These are phyloP conservation scores for Phialocephala subalpina DNA, from an alignment of 2,329 filamentous ascomycete species.

Conservation along the genomic window DNA sequence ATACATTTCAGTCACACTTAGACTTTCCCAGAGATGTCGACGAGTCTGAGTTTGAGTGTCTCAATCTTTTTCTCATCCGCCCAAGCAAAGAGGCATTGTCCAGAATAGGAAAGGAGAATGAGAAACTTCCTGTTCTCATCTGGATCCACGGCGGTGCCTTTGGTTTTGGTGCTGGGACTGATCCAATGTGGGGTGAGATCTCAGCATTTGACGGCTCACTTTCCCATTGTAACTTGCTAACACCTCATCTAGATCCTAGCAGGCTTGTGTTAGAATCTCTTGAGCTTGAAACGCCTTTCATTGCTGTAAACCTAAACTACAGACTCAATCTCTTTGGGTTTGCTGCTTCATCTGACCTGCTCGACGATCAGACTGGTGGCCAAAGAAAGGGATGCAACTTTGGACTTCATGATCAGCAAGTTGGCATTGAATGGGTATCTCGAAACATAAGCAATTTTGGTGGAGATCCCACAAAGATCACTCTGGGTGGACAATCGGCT, in stretches of 20 bases:
- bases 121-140: slow-evolving; percentile 69
- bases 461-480: slow-evolving; percentile 55
- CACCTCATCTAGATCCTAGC: slow-evolving; percentile 54
- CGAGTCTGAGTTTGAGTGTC: slow-evolving; percentile 22
- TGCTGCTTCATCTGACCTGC: slow-evolving; percentile 45
- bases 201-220: background rate
- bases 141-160: slow-evolving; percentile 76
- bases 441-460: slow-evolving; percentile 41
- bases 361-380: slow-evolving; percentile 42
- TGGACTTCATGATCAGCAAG: slow-evolving; percentile 46
- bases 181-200: slow-evolving; percentile 44
- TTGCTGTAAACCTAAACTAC: slow-evolving; percentile 64
- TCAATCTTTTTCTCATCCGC: slow-evolving; percentile 22
- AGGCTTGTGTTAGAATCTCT: slow-evolving; percentile 54
- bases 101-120: slow-evolving; percentile 6
- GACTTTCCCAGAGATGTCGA: slow-evolving; percentile 17
- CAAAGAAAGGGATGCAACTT: slow-evolving; percentile 53
- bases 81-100: slow-evolving; percentile 18
- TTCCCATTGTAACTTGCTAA: slow-evolving; percentile 44
- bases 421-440: slow-evolving; percentile 55
- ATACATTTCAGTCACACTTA: slow-evolving; percentile 13
- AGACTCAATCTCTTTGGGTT: slow-evolving; percentile 26
- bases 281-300: slow-evolving; percentile 63
- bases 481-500: slow-evolving; percentile 60
- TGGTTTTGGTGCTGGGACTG: slow-evolving; percentile 46